These are phyloP conservation scores for Sparassis latifolia DNA, from an alignment of 1,284 basidiomycete species.

Conservation along the genomic window DNA sequence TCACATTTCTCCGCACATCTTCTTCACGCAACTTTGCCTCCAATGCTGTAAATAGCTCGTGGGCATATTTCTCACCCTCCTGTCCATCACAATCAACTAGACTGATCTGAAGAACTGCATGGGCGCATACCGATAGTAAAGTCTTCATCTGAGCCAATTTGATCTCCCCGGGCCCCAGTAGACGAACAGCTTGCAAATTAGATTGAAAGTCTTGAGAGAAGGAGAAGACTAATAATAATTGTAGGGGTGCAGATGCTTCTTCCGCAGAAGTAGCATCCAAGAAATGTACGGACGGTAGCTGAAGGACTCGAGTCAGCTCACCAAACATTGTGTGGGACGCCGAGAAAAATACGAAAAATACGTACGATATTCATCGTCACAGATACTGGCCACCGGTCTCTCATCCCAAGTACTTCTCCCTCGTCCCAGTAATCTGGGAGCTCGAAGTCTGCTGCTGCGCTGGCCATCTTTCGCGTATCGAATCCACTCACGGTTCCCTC, in stretches of 20 bases:
- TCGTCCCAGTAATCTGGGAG: slow-evolving; percentile 81
- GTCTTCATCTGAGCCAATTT: slow-evolving; percentile 37
- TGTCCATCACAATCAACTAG: neutral
- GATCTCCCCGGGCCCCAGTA: slow-evolving; percentile 53
- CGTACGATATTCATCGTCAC: slow-evolving; percentile 69
- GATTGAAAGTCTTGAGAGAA: slow-evolving; percentile 37
- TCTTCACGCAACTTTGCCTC: slow-evolving; percentile 31
- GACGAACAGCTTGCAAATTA: slow-evolving; percentile 51
- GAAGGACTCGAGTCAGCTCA: neutral
- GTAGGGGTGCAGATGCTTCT: slow-evolving; percentile 50
- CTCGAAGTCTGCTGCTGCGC: slow-evolving; percentile 67
- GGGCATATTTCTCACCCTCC: slow-evolving; percentile 32
- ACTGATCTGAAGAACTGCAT: neutral
- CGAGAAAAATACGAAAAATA: neutral
- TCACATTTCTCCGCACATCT: slow-evolving; percentile 27
- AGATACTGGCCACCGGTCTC: slow-evolving; percentile 65
- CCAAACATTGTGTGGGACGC: too few relatives aligned
- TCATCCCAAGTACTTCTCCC: slow-evolving; percentile 54
- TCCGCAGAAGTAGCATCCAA: slow-evolving; percentile 65
- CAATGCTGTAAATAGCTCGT: slow-evolving; percentile 27
- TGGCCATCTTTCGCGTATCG: slow-evolving; percentile 42
- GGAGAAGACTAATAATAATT: slow-evolving; percentile 56
- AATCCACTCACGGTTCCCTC: slow-evolving; percentile 38
- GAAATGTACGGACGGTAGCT: slow-evolving; percentile 53
- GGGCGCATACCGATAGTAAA: slow-evolving; percentile 43